Conservation (phyloP, 768 basidiomycete genomes). For the Russula sp. region DNA sequence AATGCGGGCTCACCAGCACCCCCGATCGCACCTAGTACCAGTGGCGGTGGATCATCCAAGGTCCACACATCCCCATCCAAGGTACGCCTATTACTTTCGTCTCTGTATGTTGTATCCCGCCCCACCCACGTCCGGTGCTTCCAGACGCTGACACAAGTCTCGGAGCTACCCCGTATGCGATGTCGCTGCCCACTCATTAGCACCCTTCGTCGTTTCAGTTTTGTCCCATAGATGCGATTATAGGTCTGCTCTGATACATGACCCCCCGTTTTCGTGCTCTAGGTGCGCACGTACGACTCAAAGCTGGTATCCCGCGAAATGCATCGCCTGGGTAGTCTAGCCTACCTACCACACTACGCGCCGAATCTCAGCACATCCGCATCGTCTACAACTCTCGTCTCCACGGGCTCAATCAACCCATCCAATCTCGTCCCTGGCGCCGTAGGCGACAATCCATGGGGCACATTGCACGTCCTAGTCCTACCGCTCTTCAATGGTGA, state of each 20-base stretch:
- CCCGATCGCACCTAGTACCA: conserved; percentile 21
- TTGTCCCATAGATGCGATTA: background rate
- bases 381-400: conserved; percentile 38
- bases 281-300: conserved; percentile 69
- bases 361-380: conserved; percentile 46
- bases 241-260: background rate
- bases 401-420: conserved; percentile 20
- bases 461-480: conserved; percentile 75
- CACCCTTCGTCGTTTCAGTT: background rate
- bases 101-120: background rate
- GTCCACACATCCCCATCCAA: conserved; percentile 23
- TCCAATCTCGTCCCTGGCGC: conserved; percentile 26
- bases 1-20: conserved; percentile 25
- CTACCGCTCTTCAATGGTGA: conserved; percentile 90
- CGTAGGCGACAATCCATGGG: conserved; percentile 68
- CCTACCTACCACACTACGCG: conserved; percentile 44
- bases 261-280: background rate
- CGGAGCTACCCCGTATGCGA: background rate
- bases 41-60: conserved; percentile 26
- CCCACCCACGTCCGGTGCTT: background rate
- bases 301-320: conserved; percentile 79
- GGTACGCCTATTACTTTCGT: background rate
- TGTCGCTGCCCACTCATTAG: background rate
- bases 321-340: conserved; percentile 68
- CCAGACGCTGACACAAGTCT: background rate